Conservation (phyloP, 441 rosid genomes). For the Dalechampia spathulata region DNA sequence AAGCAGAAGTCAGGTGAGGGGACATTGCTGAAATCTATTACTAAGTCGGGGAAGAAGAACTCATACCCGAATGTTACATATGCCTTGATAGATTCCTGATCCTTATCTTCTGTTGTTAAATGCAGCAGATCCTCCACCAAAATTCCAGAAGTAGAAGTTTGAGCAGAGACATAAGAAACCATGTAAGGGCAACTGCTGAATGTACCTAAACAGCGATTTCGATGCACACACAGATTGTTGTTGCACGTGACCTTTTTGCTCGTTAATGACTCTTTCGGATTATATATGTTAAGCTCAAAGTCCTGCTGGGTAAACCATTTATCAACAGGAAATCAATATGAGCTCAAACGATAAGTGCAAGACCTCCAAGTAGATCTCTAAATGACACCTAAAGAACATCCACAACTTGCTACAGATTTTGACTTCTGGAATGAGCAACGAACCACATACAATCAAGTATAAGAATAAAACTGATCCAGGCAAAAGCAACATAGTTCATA, state of each 20-base stretch:
- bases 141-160: constrained; percentile 80
- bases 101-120: constrained; percentile 43
- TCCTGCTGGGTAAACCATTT: constrained; percentile 35
- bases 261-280: constrained; percentile 58
- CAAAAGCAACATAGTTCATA: not conserved
- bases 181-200: constrained; percentile 75
- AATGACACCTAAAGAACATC: not conserved
- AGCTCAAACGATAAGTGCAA: not conserved
- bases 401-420: not conserved
- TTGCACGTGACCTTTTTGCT: constrained; percentile 72
- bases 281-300: constrained; percentile 63
- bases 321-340: constrained; percentile 8
- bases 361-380: not conserved
- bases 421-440: not conserved
- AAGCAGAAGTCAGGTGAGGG: not conserved
- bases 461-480: not conserved
- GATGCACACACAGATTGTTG: constrained; percentile 54
- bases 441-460: not conserved
- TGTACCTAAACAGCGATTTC: constrained; percentile 54
- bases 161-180: constrained; percentile 76
- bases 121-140: constrained; percentile 80
- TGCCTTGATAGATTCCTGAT: constrained; percentile 45
- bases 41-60: not conserved
- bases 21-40: not conserved
- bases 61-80: constrained; percentile 66